Conservation (phyloP, 2,329 filamentous ascomycete genomes). For the Thelonectria discophora region DNA sequence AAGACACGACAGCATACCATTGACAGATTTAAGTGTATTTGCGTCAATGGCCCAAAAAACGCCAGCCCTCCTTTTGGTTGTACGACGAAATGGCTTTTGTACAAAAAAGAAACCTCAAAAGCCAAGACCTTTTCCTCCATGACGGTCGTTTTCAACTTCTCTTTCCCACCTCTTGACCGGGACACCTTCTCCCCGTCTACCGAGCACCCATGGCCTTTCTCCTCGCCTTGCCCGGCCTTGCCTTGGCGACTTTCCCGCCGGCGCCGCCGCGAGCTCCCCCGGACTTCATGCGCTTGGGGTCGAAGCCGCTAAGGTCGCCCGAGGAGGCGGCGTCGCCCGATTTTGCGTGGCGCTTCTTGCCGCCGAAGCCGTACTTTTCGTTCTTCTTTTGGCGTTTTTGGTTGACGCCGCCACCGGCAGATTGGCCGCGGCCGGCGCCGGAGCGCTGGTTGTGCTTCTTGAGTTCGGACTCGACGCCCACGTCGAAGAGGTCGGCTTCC, state of each 20-base stretch:
- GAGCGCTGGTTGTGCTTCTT: slow-evolving; percentile 49
- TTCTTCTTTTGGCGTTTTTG: slow-evolving; percentile 92
- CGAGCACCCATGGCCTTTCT: slow-evolving; percentile 54
- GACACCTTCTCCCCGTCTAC: slow-evolving; percentile 20
- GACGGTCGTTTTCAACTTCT: slow-evolving; percentile 11
- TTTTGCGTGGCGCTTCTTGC: slow-evolving; percentile 92
- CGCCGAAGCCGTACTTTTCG: slow-evolving; percentile 92
- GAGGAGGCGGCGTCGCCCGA: slow-evolving; percentile 88
- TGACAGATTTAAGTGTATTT: slow-evolving; percentile 38
- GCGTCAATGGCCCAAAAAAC: slow-evolving; percentile 26
- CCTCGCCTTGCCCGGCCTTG: slow-evolving; percentile 61
- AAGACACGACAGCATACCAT: background rate
- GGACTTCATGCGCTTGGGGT: slow-evolving; percentile 83
- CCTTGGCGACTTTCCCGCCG: slow-evolving; percentile 47
- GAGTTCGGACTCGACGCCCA: slow-evolving; percentile 78
- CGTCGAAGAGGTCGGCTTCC: slow-evolving; percentile 90
- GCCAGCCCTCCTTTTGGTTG: slow-evolving; percentile 27
- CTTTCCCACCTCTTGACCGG: slow-evolving; percentile 2
- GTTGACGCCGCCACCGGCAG: slow-evolving; percentile 53
- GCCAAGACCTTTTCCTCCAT: slow-evolving; percentile 11
- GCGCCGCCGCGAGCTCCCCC: slow-evolving; percentile 41
- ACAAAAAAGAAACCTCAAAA: slow-evolving; percentile 15
- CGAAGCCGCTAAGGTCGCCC: slow-evolving; percentile 83
- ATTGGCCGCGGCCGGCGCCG: slow-evolving; percentile 50
- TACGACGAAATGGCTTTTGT: slow-evolving; percentile 17